Percentiles rank a stretch among this genome's conserved stretches.
These are phyloP conservation scores for Beauveria asiatica DNA, from an alignment of 2,329 filamentous ascomycete genomes.

Conservation along the genomic window DNA sequence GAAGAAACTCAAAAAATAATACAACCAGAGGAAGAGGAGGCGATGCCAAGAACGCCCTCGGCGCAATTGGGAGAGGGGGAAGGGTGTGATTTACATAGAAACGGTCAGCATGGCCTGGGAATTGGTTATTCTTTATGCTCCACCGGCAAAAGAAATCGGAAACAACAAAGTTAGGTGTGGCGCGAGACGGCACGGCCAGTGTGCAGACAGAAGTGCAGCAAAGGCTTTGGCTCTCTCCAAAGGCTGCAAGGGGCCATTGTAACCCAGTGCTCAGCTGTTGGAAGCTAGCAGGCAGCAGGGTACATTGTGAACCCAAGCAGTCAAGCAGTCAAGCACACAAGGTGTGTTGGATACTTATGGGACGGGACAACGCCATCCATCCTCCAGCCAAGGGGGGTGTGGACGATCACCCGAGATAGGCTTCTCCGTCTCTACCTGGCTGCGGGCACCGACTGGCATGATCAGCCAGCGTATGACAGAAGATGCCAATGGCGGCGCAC, in stretches of 20 bases:
- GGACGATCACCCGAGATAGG: slow-evolving; percentile 7
- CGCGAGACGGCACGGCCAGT: background rate
- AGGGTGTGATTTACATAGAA: slow-evolving; percentile 2
- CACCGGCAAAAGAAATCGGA: slow-evolving; percentile 5
- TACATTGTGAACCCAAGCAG: background rate
- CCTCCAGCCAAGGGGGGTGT: background rate
- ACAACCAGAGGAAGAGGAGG: background rate
- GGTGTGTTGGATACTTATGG: background rate
- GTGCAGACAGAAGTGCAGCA: background rate
- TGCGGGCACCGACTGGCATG: background rate
- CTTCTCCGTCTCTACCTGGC: background rate
- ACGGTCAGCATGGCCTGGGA: background rate
- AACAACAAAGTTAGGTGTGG: background rate
- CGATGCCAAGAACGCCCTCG: background rate
- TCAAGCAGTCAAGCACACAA: too few species aligned
- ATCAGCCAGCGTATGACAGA: background rate
- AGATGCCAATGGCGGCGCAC: background rate
- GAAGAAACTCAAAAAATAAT: background rate
- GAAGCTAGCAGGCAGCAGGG: background rate
- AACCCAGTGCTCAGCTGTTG: background rate
- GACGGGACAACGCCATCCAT: background rate
- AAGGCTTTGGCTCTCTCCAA: background rate
- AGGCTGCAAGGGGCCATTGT: background rate
- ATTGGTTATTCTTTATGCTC: slow-evolving; percentile 8
- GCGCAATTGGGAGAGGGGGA: background rate